Base-by-base conservation (phyloP, 768 basidiomycete species). In the Terana coerulea region DNA sequence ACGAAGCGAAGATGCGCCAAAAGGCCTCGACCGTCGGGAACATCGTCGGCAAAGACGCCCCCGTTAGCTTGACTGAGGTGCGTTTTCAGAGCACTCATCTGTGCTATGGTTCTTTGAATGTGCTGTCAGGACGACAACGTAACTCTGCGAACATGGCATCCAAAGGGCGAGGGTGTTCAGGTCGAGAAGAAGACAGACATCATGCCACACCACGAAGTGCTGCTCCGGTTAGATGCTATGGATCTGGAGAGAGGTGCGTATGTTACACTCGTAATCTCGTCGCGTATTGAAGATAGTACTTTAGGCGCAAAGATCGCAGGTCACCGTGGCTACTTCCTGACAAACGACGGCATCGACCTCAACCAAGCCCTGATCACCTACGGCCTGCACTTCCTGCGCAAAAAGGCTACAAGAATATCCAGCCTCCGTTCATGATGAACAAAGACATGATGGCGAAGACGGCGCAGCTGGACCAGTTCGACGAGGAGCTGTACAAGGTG, bases 401-500 rank as follows among this genome's bases (percentile, higher is more conserved):
- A 77, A 47, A 78, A 76, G 84, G 80, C 0, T 98, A 90, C 80
- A 95, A 85, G 73, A 98, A 95, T 72, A 81, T 98, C 44, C 92
- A 95, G 67, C 91, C 95, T 3, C 97, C 97, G 0, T 99, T 97
- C 75, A 86, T 99, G 77, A 98, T 99, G 88, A 93, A 92, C 76
- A 95, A 93, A 69, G 91, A 95, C 21, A 79, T 89, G 61, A 99
- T 99, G 97, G 83, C 81, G 51, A 95, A 97, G 75, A 98, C 97
- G 0, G 97, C 97, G 1, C 97, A 99, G 65, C 82, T 99, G 19
- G 91, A 93, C 59, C 93, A 98, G 69, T 99, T 98, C 61, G 97
- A 99, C 65, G 97, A 99, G 70, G 95, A 97, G 62, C 75, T 99
- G 14, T 99, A 98, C 81, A 98, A 98, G 78, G 88, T 95, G 49